Percentiles rank a stretch among this genome's conserved stretches.
Conservation (phyloP, 2,329 filamentous ascomycete species). For the Pseudocercospora crystallina region DNA sequence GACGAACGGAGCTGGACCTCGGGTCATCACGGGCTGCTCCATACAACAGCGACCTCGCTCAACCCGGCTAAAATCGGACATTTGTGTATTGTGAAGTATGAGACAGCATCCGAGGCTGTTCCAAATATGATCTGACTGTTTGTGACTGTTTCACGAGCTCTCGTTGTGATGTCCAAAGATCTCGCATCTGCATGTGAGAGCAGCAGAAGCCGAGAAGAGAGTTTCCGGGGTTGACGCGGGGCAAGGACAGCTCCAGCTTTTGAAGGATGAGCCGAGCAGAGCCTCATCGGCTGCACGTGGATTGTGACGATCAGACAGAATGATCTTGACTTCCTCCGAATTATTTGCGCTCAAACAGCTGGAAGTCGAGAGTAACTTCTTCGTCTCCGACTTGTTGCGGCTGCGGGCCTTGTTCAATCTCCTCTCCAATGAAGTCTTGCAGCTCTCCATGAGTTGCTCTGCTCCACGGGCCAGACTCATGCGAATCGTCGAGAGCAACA, state of each 20-base stretch:
- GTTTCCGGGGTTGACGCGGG: conserved; percentile 1
- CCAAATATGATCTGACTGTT: too few relatives aligned
- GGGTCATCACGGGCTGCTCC: conserved; percentile 21
- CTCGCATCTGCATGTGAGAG: too few relatives aligned
- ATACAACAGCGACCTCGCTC: too few relatives aligned
- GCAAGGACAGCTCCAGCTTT: not conserved
- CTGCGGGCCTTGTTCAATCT: conserved; percentile 55
- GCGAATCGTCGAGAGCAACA: conserved; percentile 49
- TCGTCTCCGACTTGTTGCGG: conserved; percentile 57
- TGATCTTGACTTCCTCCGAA: too few relatives aligned
- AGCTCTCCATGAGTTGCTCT: conserved; percentile 55
- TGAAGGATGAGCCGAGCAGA: too few relatives aligned
- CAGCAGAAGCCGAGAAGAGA: not conserved
- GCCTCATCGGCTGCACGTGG: too few relatives aligned
- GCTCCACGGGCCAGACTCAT: conserved; percentile 52
- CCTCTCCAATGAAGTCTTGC: conserved; percentile 66
- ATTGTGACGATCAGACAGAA: too few relatives aligned
- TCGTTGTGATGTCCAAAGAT: too few relatives aligned
- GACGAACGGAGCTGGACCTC: conserved; percentile 33
- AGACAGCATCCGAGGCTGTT: too few relatives aligned
- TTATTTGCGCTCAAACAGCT: conserved; percentile 30
- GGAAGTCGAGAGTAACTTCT: conserved; percentile 32
- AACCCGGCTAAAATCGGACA: too few relatives aligned
- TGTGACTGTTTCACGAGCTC: too few relatives aligned
- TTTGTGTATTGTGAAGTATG: too few relatives aligned